A percentile compares a stretch with the other conserved stretches of the same genome.
These are phyloP conservation scores for Scheffersomyces insectosa DNA, from an alignment of 1,139 yeast species.

Conservation along the genomic window DNA sequence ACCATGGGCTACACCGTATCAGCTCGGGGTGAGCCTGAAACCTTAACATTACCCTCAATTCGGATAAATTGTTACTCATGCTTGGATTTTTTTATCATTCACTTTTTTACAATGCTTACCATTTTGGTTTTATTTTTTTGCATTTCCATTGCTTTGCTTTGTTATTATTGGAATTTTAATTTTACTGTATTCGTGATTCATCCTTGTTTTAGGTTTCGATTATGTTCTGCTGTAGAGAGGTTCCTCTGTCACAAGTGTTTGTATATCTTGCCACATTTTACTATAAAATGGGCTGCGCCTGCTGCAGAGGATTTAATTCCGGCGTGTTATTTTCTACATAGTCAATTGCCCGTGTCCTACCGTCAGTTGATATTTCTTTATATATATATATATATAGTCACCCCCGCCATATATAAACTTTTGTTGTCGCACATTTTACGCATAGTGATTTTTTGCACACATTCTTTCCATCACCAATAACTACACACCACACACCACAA, in stretches of 20 bases:
- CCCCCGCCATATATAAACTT: neutral
- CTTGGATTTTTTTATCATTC: neutral
- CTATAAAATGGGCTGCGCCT: neutral
- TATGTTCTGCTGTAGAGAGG: no score
- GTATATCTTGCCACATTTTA: neutral
- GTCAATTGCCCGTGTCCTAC: no score
- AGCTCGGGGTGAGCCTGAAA: no score
- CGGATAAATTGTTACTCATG: neutral
- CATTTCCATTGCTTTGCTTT: neutral
- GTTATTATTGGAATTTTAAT: neutral
- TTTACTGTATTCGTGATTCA: neutral
- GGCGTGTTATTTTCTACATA: no score
- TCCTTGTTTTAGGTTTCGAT: constrained; percentile 1
- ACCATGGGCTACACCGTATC: neutral
- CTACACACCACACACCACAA: constrained; percentile 9
- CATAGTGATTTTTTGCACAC: no score
- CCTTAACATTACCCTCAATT: neutral
- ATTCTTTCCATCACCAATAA: no score
- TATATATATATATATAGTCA: no score
- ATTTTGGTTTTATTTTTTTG: neutral
- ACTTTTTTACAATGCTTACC: neutral
- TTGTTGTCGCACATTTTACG: no score
- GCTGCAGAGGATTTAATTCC: neutral
- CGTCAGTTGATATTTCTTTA: no score
- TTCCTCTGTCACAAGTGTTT: no score